Evolutionary conservation across 768 basidiomycete species (phyloP).

Genomic region (Suillus plorans): DNA sequence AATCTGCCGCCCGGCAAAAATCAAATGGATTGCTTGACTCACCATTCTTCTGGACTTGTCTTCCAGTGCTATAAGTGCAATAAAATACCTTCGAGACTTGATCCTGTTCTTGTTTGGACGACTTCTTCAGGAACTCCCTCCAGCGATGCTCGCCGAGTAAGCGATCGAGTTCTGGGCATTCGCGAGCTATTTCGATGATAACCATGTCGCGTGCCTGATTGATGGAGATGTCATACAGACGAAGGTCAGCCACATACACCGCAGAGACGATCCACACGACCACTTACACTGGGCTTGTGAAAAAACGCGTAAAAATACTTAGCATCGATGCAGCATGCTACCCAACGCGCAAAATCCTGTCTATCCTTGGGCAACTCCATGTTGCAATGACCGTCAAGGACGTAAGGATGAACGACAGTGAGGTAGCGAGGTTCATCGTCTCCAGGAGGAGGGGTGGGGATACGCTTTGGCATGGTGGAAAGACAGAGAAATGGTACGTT

Average conservation of each 20-base stretch:
- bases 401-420: constrained; percentile 46
- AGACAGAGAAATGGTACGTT: background rate
- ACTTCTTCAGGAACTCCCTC: constrained; percentile 36
- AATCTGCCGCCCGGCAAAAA: background rate
- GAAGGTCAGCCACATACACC: background rate
- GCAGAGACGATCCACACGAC: background rate
- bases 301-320: constrained; percentile 39
- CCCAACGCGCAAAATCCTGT: constrained; percentile 40
- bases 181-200: constrained; percentile 41
- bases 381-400: constrained; percentile 35
- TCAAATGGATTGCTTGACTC: constrained; percentile 12
- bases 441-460: constrained; percentile 39
- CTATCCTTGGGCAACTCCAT: constrained; percentile 40
- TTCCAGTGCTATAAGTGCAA: constrained; percentile 36
- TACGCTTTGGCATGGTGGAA: constrained; percentile 41
- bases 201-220: constrained; percentile 43
- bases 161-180: constrained; percentile 29
- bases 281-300: constrained; percentile 45
- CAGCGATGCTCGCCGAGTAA: constrained; percentile 45
- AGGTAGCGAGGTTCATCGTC: constrained; percentile 47
- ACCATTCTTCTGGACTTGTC: constrained; percentile 48
- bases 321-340: constrained; percentile 39
- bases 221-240: background rate
- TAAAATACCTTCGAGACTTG: constrained; percentile 38
- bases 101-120: constrained; percentile 28